Percentiles rank a stretch among this genome's conserved stretches.
These are phyloP conservation scores for Aegilops bicornis DNA, from an alignment of 176 grass and related monocot species.

Conservation along the genomic window DNA sequence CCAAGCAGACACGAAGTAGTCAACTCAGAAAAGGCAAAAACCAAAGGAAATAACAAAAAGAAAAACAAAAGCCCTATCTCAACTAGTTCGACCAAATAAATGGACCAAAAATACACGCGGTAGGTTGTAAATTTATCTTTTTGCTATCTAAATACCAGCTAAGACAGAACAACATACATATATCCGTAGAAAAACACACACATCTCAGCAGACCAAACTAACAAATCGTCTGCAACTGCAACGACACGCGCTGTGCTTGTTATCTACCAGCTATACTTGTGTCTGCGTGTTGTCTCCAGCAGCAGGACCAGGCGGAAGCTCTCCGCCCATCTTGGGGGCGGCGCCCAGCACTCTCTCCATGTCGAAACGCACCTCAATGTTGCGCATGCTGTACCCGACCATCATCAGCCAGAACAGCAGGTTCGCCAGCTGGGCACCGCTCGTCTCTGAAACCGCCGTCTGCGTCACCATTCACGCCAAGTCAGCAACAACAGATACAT, in stretches of 20 bases:
- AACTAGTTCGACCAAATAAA: no score
- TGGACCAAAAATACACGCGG: no score
- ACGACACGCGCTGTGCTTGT: not conserved
- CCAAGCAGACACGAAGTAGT: no score
- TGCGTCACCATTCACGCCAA: not conserved
- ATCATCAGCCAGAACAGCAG: conserved; percentile 91
- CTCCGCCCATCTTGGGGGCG: conserved; percentile 51
- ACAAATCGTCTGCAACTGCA: not conserved
- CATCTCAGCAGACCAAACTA: not conserved
- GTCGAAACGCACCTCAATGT: conserved; percentile 58
- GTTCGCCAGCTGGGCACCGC: conserved; percentile 71
- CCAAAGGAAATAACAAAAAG: no score
- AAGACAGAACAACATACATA: no score
- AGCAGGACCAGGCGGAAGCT: conserved; percentile 53
- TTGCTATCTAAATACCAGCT: not conserved
- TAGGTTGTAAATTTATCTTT: not conserved
- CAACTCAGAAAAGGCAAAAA: no score
- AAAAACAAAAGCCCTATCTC: no score
- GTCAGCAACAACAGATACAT: not conserved
- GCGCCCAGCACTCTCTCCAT: conserved; percentile 85
- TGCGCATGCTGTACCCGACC: conserved; percentile 89
- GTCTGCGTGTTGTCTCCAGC: not conserved
- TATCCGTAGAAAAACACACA: not conserved
- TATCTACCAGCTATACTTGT: not conserved
- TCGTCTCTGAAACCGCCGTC: conserved; percentile 76